These are phyloP conservation scores for Solanum infundibuliforme DNA, from an alignment of 257 asterid genomes.

Conservation along the genomic window DNA sequence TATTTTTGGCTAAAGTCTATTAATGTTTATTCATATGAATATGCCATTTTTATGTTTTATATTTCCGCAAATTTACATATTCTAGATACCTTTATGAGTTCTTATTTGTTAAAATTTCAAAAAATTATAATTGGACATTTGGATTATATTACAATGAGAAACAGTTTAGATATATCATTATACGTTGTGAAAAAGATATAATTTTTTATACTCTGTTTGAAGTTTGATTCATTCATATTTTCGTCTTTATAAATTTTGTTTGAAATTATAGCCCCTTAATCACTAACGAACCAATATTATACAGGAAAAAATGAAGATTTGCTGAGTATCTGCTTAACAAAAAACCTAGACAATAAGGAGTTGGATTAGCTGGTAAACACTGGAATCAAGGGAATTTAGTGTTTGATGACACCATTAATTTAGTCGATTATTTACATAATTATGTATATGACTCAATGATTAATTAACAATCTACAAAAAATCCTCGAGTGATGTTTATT, in stretches of 20 bases:
- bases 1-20: neutral
- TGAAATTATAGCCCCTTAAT: neutral
- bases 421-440: neutral
- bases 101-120: no score
- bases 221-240: no score
- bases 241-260: no score
- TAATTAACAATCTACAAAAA: neutral
- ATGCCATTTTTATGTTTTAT: no score
- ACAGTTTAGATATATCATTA: no score
- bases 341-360: constrained; percentile 16
- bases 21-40: neutral
- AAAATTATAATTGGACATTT: no score
- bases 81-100: no score
- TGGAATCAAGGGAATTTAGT: neutral
- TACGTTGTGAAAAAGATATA: no score
- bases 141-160: no score
- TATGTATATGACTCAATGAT: neutral
- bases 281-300: neutral
- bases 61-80: no score
- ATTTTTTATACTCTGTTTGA: no score
- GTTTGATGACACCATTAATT: constrained; percentile 7
- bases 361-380: constrained; percentile 25
- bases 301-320: neutral
- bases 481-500: neutral
- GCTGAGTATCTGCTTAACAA: neutral